Conservation (phyloP, 371 early-diverging fungal species). For the Mortierella sp. region DNA sequence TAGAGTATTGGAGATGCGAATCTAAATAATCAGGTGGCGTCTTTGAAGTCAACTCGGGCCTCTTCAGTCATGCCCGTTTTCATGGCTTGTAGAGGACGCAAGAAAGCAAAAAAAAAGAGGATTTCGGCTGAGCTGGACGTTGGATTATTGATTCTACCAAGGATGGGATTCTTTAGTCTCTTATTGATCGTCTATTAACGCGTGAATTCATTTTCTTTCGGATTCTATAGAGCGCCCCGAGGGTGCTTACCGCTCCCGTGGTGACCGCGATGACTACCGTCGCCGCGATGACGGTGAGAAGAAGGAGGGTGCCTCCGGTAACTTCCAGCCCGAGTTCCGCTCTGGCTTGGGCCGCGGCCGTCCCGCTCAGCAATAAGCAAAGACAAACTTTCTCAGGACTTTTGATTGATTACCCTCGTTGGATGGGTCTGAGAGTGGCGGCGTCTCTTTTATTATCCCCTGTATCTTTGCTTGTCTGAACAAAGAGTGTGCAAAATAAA, state of each 20-base stretch:
- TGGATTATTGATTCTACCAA: too few relatives aligned
- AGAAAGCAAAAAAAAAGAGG: too few relatives aligned
- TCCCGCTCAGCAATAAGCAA: conserved; percentile 36
- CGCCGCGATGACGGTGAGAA: conserved; percentile 77
- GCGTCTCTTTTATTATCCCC: conserved; percentile 9
- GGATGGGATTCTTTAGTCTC: too few relatives aligned
- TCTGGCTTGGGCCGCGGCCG: conserved; percentile 76
- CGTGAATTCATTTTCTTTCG: background rate
- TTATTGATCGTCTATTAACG: too few relatives aligned
- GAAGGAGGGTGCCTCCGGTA: conserved; percentile 90
- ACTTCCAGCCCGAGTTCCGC: conserved; percentile 95
- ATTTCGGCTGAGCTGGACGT: too few relatives aligned
- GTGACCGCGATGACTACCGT: conserved; percentile 84
- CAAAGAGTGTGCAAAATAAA: conserved; percentile 4
- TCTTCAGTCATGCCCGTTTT: too few relatives aligned
- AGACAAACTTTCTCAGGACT: background rate
- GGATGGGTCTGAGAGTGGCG: conserved; percentile 16
- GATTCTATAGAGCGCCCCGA: conserved; percentile 41
- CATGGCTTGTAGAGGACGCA: too few relatives aligned
- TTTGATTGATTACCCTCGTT: background rate
- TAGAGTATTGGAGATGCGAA: too few relatives aligned
- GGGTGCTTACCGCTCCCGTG: conserved; percentile 68
- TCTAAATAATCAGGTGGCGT: too few relatives aligned
- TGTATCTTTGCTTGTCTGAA: conserved; percentile 1
- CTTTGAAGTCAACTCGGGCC: too few relatives aligned